A percentile compares a stretch with the other conserved stretches of the same genome.
Evolutionary conservation across 495 filamentous ascomycete genomes (phyloP).

Genomic region (Tuber umbilicatum): DNA sequence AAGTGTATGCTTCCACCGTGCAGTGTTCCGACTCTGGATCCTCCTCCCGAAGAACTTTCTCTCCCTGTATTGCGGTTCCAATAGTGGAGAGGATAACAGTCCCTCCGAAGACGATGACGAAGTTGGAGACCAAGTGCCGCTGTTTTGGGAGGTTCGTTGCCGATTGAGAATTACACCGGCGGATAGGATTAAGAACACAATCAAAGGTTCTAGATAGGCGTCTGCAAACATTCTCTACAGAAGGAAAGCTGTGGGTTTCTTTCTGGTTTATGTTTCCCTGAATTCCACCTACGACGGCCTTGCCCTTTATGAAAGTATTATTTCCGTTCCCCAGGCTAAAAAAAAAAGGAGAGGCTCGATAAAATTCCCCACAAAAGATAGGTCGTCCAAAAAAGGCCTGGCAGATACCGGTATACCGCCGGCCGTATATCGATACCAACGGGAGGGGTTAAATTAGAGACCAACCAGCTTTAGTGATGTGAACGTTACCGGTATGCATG

Average conservation of each 20-base stretch:
- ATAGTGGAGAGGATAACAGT: conserved; percentile 7
- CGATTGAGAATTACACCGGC: conserved; percentile 32
- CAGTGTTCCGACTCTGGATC: conserved; percentile 32
- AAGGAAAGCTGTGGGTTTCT: neutral
- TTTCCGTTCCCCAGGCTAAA: neutral
- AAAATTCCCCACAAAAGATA: neutral
- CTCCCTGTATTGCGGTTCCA: conserved; percentile 29
- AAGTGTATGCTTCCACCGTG: conserved; percentile 23
- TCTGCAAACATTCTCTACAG: conserved; percentile 17
- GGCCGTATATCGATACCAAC: neutral
- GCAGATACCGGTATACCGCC: neutral
- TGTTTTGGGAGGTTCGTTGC: conserved; percentile 19
- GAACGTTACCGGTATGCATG: neutral
- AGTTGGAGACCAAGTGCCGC: conserved; percentile 20
- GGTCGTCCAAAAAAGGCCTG: neutral
- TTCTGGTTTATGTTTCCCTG: neutral
- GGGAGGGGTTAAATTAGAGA: neutral
- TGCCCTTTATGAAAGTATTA: neutral
- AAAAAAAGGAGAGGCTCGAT: neutral
- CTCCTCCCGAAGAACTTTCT: conserved; percentile 27
- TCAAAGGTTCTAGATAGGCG: conserved; percentile 32
- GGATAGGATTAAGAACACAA: conserved; percentile 33
- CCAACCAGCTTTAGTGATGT: neutral
- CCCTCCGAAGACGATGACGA: conserved; percentile 17
- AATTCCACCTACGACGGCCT: neutral